Evolutionary conservation across 768 basidiomycete genomes (phyloP).

Genomic region (Suillus sp.): DNA sequence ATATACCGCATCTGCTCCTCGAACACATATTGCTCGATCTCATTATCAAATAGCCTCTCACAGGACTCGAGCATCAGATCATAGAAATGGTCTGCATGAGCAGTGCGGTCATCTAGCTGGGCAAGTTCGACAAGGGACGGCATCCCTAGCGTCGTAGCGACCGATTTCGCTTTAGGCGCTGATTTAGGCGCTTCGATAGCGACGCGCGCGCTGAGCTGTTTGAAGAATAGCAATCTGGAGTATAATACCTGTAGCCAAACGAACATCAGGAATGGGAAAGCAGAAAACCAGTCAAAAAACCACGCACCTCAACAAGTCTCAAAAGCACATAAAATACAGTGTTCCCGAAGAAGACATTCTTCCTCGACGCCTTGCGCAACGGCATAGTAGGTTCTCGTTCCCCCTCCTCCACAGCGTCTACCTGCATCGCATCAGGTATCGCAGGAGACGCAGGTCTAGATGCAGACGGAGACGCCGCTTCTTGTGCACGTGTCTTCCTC

Average conservation of each 20-base stretch:
- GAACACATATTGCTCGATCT: slow-evolving; percentile 83
- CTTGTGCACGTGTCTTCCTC: slow-evolving; percentile 59
- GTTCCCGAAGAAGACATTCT: slow-evolving; percentile 82
- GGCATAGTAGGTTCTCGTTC: slow-evolving; percentile 21
- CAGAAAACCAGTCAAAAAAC: neutral
- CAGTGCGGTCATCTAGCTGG: slow-evolving; percentile 37
- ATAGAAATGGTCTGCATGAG: slow-evolving; percentile 71
- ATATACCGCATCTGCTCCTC: slow-evolving; percentile 90
- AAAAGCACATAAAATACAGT: slow-evolving; percentile 85
- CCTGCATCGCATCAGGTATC: slow-evolving; percentile 44
- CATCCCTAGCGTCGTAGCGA: slow-evolving; percentile 32
- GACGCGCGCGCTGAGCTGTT: slow-evolving; percentile 59
- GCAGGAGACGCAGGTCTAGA: slow-evolving; percentile 69
- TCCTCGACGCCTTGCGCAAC: slow-evolving; percentile 42
- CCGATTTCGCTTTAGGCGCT: slow-evolving; percentile 8
- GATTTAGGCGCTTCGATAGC: slow-evolving; percentile 30
- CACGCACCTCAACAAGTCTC: slow-evolving; percentile 80
- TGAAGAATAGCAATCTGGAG: slow-evolving; percentile 78
- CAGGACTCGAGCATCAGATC: slow-evolving; percentile 82
- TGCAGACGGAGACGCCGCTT: slow-evolving; percentile 52
- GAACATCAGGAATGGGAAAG: slow-evolving; percentile 7
- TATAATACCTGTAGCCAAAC: slow-evolving; percentile 65
- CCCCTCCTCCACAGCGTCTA: slow-evolving; percentile 34
- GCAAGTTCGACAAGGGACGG: slow-evolving; percentile 29
- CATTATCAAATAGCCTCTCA: slow-evolving; percentile 90